Percentiles rank a stretch among this genome's conserved stretches.
Evolutionary conservation across 495 filamentous ascomycete species (phyloP).

Genomic region (Trichoderma virens): DNA sequence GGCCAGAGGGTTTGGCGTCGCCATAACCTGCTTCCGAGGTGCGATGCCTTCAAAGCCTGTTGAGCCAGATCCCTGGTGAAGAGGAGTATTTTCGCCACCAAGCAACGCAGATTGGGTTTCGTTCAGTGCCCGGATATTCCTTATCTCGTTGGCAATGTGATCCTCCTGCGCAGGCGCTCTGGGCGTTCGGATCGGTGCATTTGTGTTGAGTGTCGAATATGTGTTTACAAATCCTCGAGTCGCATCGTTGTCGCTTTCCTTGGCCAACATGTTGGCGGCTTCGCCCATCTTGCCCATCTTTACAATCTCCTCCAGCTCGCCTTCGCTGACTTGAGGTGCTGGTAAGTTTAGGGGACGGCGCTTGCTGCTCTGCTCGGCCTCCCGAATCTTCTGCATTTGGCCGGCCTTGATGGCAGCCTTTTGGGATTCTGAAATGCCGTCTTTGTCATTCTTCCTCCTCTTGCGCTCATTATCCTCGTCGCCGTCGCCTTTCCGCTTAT

Average conservation of each 20-base stretch:
- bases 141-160: constrained; percentile 91
- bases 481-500: constrained; percentile 86
- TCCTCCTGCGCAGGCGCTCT: constrained; percentile 87
- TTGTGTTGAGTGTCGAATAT: constrained; percentile 71
- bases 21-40: constrained; percentile 69
- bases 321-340: constrained; percentile 81
- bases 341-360: constrained; percentile 72
- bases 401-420: constrained; percentile 91
- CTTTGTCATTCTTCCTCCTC: constrained; percentile 78
- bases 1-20: constrained; percentile 91
- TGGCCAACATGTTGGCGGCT: constrained; percentile 67
- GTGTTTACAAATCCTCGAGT: constrained; percentile 80
- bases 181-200: constrained; percentile 85
- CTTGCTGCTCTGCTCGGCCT: constrained; percentile 95
- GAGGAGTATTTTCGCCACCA: constrained; percentile 86
- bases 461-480: constrained; percentile 78
- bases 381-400: constrained; percentile 90
- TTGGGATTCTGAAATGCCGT: constrained; percentile 60
- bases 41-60: constrained; percentile 85
- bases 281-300: constrained; percentile 97
- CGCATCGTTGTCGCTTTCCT: constrained; percentile 73
- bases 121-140: constrained; percentile 84
- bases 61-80: constrained; percentile 71
- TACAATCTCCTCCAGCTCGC: constrained; percentile 93
- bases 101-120: constrained; percentile 94